phyloP scores from a whole-genome alignment of 257 asterid species.

The Gentiana dahurica region DNA sequence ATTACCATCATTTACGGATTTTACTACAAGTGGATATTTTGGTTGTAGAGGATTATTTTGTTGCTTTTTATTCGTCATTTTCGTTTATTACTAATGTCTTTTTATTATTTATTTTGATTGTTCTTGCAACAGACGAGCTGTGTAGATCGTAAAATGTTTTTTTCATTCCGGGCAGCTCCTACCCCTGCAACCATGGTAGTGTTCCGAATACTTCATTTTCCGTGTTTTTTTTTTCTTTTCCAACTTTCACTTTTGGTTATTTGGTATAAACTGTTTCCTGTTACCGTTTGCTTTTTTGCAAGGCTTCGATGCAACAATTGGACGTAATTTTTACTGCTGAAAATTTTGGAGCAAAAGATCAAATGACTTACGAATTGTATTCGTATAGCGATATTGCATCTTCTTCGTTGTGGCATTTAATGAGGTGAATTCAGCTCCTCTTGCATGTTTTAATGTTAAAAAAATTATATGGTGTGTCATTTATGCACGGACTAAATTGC shows the following conservation, averaged over 20 bases:
- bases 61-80: neutral
- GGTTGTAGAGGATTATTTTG: neutral
- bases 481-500: too few relatives aligned
- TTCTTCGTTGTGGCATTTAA: slow-evolving; percentile 56
- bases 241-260: too few relatives aligned
- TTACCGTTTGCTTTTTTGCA: slow-evolving; percentile 16
- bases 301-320: slow-evolving; percentile 56
- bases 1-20: too few relatives aligned
- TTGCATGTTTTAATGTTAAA: too few relatives aligned
- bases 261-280: slow-evolving; percentile 10
- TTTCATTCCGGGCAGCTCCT: slow-evolving; percentile 56
- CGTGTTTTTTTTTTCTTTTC: neutral
- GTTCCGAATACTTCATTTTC: neutral
- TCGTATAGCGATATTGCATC: slow-evolving; percentile 59
- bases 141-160: slow-evolving; percentile 57
- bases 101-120: slow-evolving; percentile 15
- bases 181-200: slow-evolving; percentile 45
- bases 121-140: slow-evolving; percentile 41
- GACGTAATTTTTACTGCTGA: slow-evolving; percentile 72
- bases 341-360: slow-evolving; percentile 69
- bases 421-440: slow-evolving; percentile 32
- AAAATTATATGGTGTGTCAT: too few relatives aligned
- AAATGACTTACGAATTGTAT: slow-evolving; percentile 69
- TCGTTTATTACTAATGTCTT: neutral
- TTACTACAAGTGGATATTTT: too few relatives aligned